Evolutionary conservation across 2,329 filamentous ascomycete species (phyloP).

Genomic region (Dactylellina haptotyla): DNA sequence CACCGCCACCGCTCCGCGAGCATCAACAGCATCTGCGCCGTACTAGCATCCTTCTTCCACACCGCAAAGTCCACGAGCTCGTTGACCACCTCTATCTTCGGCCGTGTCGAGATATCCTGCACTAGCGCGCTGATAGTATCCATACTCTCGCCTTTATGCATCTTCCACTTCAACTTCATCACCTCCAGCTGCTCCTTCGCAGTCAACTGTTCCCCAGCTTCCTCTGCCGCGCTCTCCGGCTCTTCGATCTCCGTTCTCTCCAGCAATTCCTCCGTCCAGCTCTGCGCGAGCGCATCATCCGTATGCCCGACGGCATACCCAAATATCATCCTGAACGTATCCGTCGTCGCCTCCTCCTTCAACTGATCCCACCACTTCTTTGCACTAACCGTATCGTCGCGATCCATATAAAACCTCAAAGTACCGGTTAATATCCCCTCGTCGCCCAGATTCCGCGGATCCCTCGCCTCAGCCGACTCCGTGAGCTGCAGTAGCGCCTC

Average conservation of each 20-base stretch:
- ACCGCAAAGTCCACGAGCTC: conserved; percentile 77
- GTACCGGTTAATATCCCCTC: conserved; percentile 35
- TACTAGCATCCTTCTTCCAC: conserved; percentile 73
- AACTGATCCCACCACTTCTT: conserved; percentile 51
- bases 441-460: conserved; percentile 30
- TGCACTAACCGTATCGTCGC: conserved; percentile 40
- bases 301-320: conserved; percentile 44
- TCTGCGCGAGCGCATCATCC: conserved; percentile 26
- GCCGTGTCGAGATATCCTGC: conserved; percentile 72
- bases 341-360: conserved; percentile 24
- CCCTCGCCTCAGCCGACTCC: conserved; percentile 25
- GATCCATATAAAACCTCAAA: conserved; percentile 48
- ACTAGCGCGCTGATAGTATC: conserved; percentile 63
- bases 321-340: conserved; percentile 48
- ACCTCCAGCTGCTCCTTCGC: conserved; percentile 31
- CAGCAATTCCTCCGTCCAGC: conserved; percentile 39
- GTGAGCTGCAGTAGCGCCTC: conserved; percentile 39
- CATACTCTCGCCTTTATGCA: conserved; percentile 41
- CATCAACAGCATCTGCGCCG: conserved; percentile 77
- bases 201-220: conserved; percentile 10
- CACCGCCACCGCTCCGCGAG: conserved; percentile 75
- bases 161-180: conserved; percentile 51
- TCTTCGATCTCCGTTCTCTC: conserved; percentile 34
- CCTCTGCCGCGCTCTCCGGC: not conserved
- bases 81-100: conserved; percentile 80